phyloP scores from a whole-genome alignment of 2,329 filamentous ascomycete species.

The Fusarium sterilihyphosum region DNA sequence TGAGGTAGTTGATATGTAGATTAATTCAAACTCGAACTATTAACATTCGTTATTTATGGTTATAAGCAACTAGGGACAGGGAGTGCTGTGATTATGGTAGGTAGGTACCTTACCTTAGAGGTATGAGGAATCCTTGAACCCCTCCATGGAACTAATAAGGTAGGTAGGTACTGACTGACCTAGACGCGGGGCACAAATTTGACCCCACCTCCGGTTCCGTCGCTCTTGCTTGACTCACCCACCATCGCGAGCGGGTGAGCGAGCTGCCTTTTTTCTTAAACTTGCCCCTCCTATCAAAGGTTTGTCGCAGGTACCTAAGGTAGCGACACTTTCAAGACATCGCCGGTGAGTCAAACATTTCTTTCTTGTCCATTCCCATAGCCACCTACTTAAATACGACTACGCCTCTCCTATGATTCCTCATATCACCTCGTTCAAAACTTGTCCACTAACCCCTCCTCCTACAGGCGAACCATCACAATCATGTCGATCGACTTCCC shows the following conservation, averaged over 20 bases:
- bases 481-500: slow-evolving; percentile 91
- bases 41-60: not conserved
- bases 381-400: not conserved
- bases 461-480: slow-evolving; percentile 27
- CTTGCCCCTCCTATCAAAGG: slow-evolving; percentile 42
- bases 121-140: not conserved
- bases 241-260: slow-evolving; percentile 30
- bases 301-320: slow-evolving; percentile 17
- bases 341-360: slow-evolving; percentile 24
- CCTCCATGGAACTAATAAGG: not conserved
- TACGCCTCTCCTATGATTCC: not conserved
- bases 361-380: not conserved
- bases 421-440: not conserved
- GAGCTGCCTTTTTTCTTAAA: slow-evolving; percentile 36
- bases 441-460: slow-evolving; percentile 17
- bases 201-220: slow-evolving; percentile 33
- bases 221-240: slow-evolving; percentile 44
- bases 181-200: slow-evolving; percentile 40
- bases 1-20: not conserved
- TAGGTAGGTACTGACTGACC: too few species aligned
- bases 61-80: not conserved
- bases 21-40: not conserved
- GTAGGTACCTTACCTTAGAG: not conserved
- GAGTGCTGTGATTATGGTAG: not conserved
- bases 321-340: slow-evolving; percentile 19